Conservation (phyloP, 441 rosid species). For the Adansonia gregorii region DNA sequence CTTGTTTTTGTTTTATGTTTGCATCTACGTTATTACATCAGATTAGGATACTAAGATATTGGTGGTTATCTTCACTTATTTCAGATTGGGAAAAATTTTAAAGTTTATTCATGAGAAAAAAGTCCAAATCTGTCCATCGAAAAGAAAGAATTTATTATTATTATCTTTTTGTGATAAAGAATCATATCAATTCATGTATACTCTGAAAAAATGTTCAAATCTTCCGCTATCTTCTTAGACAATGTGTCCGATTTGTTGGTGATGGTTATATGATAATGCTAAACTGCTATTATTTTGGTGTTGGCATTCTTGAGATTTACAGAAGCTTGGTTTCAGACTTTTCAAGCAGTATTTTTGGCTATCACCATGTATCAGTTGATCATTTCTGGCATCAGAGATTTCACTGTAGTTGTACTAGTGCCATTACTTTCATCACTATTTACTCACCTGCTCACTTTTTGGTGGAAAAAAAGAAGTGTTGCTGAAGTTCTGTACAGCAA, state of each 20-base stretch:
- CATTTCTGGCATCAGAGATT: not conserved
- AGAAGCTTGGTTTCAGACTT: slow-evolving; percentile 20
- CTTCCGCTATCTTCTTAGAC: not conserved
- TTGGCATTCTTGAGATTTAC: not conserved
- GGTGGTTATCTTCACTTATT: slow-evolving; percentile 11
- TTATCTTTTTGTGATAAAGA: not conserved
- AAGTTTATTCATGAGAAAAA: not conserved
- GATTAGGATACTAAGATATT: not conserved
- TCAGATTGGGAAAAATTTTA: not conserved
- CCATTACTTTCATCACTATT: not conserved
- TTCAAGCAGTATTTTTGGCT: not conserved
- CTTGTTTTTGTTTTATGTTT: slow-evolving; percentile 8
- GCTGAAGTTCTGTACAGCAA: not conserved
- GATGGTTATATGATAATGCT: slow-evolving; percentile 9
- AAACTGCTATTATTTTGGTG: not conserved
- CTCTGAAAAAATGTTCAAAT: not conserved
- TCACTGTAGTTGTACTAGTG: not conserved
- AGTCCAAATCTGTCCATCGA: not conserved
- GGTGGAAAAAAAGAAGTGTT: not conserved
- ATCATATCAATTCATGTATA: not conserved
- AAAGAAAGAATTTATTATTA: not conserved
- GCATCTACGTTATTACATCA: not conserved
- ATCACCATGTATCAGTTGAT: not conserved
- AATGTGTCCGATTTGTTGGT: slow-evolving; percentile 9
- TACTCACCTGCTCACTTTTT: not conserved